Percentiles rank a stretch among this genome's conserved stretches.
Conservation (phyloP, 768 basidiomycete genomes). For the Botryobasidium botryosum region DNA sequence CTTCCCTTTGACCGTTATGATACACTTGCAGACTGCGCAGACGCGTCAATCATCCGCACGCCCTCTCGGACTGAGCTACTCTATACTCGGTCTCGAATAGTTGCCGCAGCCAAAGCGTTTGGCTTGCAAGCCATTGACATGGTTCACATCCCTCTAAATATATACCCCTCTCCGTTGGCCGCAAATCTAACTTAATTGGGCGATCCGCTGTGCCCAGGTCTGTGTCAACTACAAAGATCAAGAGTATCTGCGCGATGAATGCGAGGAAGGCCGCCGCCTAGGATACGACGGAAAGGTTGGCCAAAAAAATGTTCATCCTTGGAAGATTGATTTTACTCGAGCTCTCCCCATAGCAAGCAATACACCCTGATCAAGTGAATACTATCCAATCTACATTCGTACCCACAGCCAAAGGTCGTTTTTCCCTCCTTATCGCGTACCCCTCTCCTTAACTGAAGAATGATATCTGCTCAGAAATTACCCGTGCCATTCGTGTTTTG, state of each 20-base stretch:
- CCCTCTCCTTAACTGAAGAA: no score
- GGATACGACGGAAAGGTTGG: conserved; percentile 81
- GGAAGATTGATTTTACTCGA: background rate
- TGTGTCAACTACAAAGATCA: conserved; percentile 75
- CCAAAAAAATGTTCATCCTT: no score
- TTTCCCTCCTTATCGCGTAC: no score
- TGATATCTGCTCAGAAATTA: conserved; percentile 39
- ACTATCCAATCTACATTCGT: conserved; percentile 65
- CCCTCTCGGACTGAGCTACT: conserved; percentile 57
- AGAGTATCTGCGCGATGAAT: conserved; percentile 52
- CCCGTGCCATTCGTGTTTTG: conserved; percentile 57
- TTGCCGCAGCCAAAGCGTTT: conserved; percentile 68
- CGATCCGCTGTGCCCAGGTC: conserved; percentile 46
- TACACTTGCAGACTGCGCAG: conserved; percentile 65
- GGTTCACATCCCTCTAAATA: conserved; percentile 30
- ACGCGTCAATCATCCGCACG: conserved; percentile 68
- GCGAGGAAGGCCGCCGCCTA: conserved; percentile 55
- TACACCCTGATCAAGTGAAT: conserved; percentile 73
- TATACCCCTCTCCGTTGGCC: background rate
- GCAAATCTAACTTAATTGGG: background rate
- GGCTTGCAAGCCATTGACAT: conserved; percentile 79
- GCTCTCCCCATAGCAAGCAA: conserved; percentile 54
- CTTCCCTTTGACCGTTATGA: background rate
- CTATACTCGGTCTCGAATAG: conserved; percentile 68
- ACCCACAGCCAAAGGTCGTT: conserved; percentile 47